Evolutionary conservation across 805 yeast genomes (phyloP).

Genomic region (Blastobotrys terrestris): DNA sequence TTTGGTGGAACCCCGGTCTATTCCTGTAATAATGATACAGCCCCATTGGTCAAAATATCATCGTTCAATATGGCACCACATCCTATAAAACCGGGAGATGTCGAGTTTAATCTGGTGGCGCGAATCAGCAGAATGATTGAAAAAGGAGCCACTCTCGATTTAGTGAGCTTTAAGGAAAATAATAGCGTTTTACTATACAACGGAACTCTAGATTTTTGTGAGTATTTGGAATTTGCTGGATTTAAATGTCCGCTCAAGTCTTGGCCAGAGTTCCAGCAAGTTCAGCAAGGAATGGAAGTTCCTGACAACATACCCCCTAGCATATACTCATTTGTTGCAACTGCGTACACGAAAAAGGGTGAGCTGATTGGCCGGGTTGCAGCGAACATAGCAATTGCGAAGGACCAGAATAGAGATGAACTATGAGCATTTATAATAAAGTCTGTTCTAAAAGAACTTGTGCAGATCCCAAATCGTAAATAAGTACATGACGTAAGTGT

Average conservation of each 20-base stretch:
- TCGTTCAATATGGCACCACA: slow-evolving; percentile 22
- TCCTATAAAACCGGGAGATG: slow-evolving; percentile 27
- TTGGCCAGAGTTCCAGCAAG: slow-evolving; percentile 7
- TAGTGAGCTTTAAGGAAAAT: slow-evolving; percentile 18
- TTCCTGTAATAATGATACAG: slow-evolving; percentile 17
- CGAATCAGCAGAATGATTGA: slow-evolving; percentile 21
- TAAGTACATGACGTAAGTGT: background rate
- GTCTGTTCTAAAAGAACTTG: background rate
- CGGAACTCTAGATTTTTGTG: slow-evolving; percentile 24
- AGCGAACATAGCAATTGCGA: background rate
- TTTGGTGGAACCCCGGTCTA: slow-evolving; percentile 15
- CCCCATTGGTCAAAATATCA: slow-evolving; percentile 21
- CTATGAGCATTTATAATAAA: background rate
- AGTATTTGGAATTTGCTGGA: slow-evolving; percentile 21
- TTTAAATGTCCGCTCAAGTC: slow-evolving; percentile 25
- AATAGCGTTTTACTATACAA: slow-evolving; percentile 9
- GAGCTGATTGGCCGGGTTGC: background rate
- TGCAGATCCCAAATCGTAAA: background rate
- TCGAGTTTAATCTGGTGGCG: slow-evolving; percentile 21
- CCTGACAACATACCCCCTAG: slow-evolving; percentile 27
- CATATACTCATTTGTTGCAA: slow-evolving; percentile 26
- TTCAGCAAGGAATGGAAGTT: slow-evolving; percentile 21
- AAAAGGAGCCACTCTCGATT: slow-evolving; percentile 17
- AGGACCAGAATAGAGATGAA: background rate
- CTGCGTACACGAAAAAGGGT: slow-evolving; percentile 18